Evolutionary conservation across 2,329 filamentous ascomycete species (phyloP), one percentile per base, ranked within the genome.

Genomic region (Coleophoma crateriformis): DNA sequence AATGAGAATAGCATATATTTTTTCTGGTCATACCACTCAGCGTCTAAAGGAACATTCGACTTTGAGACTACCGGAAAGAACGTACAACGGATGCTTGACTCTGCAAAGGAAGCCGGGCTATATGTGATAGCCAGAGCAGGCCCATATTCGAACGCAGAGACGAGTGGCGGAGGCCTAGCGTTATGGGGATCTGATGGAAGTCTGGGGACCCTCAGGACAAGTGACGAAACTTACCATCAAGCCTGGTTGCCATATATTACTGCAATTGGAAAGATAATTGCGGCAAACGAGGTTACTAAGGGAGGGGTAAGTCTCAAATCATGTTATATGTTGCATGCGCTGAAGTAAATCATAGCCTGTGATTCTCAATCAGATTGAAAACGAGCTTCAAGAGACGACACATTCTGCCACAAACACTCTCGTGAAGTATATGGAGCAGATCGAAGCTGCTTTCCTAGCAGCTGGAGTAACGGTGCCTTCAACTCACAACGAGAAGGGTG

Each of bases 321-420:
- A 27, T 27, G 8, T 14, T 35, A 2, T 22, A 15, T 1, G 32
- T 4, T 22, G 38, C 13, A 14, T n/a, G 15, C 38, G n/a, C 11
- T 37, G 38, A 35, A 47, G 33, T 50, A 1, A 34, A 47, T 40
- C 45, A n/a, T 14, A 64, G 19, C 71, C 75, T 0, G 68, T 79
- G 12, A 76, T 78, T 40, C 60, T 79, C 10, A 71, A 70, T 41
- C 74, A 81, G 53, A 67, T 78, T 15, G 77, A 80, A 55, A 80
- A 79, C 47, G 77, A 79, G 55, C 65, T 77, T 19, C 69, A 72
- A 51, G 67, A 78, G 55, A 71, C 69, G 2, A 58, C 47, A 2
- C 69, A 77, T 49, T 59, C 61, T 4, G 58, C 73, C 0, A 67
- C 61, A n/a, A 66, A 75, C 47, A 75, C 73, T 0, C 54, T 74